phyloP scores from a whole-genome alignment of 2,329 filamentous ascomycete species.

The Clonostachys rosea region DNA sequence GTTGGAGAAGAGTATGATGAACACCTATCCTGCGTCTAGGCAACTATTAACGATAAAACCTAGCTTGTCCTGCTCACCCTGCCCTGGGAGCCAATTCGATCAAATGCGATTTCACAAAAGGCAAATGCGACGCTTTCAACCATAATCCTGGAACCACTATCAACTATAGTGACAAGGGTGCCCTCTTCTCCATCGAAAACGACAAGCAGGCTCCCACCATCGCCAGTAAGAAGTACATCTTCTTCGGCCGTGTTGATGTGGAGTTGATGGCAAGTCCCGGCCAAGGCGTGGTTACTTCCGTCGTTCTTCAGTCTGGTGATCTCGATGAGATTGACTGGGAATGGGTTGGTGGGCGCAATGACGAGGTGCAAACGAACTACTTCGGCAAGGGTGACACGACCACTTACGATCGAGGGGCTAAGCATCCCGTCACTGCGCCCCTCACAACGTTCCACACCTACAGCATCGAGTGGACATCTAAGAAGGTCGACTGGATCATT shows the following conservation, averaged over 20 bases:
- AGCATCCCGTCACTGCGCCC: slow-evolving; percentile 51
- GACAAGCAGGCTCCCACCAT: slow-evolving; percentile 68
- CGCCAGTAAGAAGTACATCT: slow-evolving; percentile 80
- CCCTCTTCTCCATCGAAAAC: slow-evolving; percentile 62
- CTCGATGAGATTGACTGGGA: slow-evolving; percentile 92
- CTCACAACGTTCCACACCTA: slow-evolving; percentile 61
- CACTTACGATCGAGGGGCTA: slow-evolving; percentile 64
- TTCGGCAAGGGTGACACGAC: slow-evolving; percentile 69
- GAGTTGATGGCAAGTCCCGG: slow-evolving; percentile 75
- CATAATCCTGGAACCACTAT: slow-evolving; percentile 40
- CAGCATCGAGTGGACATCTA: slow-evolving; percentile 62
- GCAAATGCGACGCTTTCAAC: slow-evolving; percentile 53
- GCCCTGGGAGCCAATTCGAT: slow-evolving; percentile 61
- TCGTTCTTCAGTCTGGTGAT: slow-evolving; percentile 84
- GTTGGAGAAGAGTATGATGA: neutral
- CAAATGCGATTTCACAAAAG: slow-evolving; percentile 72
- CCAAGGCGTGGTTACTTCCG: slow-evolving; percentile 79
- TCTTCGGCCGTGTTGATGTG: slow-evolving; percentile 87
- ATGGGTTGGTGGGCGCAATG: slow-evolving; percentile 74
- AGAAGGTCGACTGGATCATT: slow-evolving; percentile 60
- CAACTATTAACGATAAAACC: neutral
- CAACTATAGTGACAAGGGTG: slow-evolving; percentile 42
- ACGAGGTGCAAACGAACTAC: slow-evolving; percentile 83
- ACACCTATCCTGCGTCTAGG: neutral
- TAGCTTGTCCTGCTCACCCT: slow-evolving; percentile 67